Evolutionary conservation across 2,329 filamentous ascomycete species (phyloP), one percentile per base, ranked within the genome.

Genomic region (Ascocoryne sarcoides): DNA sequence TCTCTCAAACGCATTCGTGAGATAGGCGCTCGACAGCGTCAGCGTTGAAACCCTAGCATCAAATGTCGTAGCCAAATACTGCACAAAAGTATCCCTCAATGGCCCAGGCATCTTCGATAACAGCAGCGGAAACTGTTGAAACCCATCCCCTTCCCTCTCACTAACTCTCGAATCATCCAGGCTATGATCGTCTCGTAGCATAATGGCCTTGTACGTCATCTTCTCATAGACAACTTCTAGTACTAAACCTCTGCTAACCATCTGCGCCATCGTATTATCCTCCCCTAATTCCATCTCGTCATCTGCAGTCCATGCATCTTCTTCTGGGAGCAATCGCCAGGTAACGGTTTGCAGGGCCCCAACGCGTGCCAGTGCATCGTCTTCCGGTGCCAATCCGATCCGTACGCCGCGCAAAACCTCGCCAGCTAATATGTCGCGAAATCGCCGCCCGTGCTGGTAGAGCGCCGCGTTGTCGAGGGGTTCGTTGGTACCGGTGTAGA

Each of bases 381-480:
- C 56, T 28, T 60, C 58, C 26, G 47, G 44, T 19, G 50, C 59
- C 33, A 65, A 54, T 43, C 64, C 64, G 37, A 68, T 62, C 43
- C 65, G 58, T 4, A 69, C 65, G 5, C 66, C 66, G 37, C 67
- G 64, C 37, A 69, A 55, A 33, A 56, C 62, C 48, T 70, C 66
- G 42, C 65, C 65, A 33, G 61, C 62, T 12, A 70, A 55, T 40
- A 67, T 60, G 38, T 69, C 65, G 32, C 58, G 59, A 17, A 70
- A 57, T 5, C 60, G 60, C 29, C 56, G 60, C 17, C 65, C 62
- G 46, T 69, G 61, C 15, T 58, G 49, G 7, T 51, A 50, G 2
- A 68, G 57, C 30, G 48, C 45, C 3, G 45, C 42, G n/a, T 59
- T 55, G 39, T 55, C 40, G 32, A 68, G 56, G 4, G 64, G 55